phyloP scores from a whole-genome alignment of 108 stramenopile genomes.

The Discostella stelligeroides region DNA sequence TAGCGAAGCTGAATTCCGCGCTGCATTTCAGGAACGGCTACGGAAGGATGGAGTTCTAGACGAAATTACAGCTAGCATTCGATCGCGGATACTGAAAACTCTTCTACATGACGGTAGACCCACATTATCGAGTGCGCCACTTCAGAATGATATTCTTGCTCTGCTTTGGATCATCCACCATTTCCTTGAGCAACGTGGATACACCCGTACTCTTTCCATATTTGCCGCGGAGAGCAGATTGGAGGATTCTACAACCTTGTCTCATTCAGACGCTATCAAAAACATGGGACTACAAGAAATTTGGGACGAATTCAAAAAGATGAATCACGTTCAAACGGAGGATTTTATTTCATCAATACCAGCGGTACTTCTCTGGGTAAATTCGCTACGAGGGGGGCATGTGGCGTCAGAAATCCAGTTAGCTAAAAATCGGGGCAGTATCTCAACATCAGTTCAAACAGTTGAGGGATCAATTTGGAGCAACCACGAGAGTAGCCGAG shows the following conservation, averaged over 20 bases:
- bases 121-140: neutral
- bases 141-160: conserved; percentile 1
- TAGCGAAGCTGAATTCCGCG: conserved; percentile 9
- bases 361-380: neutral
- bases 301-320: conserved; percentile 15
- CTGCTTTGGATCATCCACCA: conserved; percentile 23
- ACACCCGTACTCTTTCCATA: conserved; percentile 32
- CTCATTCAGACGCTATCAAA: conserved; percentile 25
- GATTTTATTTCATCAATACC: conserved; percentile 4
- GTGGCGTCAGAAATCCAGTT: neutral
- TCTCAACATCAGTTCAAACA: conserved; percentile 19
- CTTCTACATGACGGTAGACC: neutral
- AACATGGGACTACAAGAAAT: conserved; percentile 18
- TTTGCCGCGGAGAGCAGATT: conserved; percentile 34
- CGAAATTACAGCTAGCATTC: conserved; percentile 31
- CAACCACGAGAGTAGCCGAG: neutral
- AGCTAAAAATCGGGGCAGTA: neutral
- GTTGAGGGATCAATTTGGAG: neutral
- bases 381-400: neutral
- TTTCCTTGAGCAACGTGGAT: conserved; percentile 15
- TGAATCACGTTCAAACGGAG: neutral
- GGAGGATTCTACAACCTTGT: conserved; percentile 8
- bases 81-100: conserved; percentile 20
- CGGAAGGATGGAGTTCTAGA: conserved; percentile 22
- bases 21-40: conserved; percentile 32